Conservation (phyloP, 306 rosid genomes). For the Cucurbita ficifolia region DNA sequence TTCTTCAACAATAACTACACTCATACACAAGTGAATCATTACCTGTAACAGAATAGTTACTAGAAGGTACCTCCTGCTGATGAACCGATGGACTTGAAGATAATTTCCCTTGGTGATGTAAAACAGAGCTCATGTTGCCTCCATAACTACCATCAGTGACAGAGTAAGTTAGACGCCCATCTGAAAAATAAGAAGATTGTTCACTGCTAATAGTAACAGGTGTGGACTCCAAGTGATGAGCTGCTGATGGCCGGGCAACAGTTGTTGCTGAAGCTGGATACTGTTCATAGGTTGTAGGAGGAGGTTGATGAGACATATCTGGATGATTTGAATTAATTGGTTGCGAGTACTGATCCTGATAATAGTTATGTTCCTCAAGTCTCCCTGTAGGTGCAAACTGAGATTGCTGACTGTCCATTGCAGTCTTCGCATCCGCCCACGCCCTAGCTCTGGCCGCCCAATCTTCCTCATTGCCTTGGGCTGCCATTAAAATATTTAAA, state of each 20-base stretch:
- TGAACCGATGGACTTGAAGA: slow-evolving; percentile 60
- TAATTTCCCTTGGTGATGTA: slow-evolving; percentile 43
- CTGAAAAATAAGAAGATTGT: slow-evolving; percentile 36
- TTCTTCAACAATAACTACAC: slow-evolving; percentile 36
- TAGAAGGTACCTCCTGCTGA: slow-evolving; percentile 99
- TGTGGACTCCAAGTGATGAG: slow-evolving; percentile 39
- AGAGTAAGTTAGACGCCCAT: slow-evolving; percentile 33
- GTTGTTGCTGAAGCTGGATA: slow-evolving; percentile 44
- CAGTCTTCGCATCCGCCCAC: slow-evolving; percentile 80
- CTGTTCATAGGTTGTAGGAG: slow-evolving; percentile 54
- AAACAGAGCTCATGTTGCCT: slow-evolving; percentile 39
- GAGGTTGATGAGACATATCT: slow-evolving; percentile 51
- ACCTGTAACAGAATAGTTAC: slow-evolving; percentile 98
- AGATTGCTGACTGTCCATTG: slow-evolving; percentile 61
- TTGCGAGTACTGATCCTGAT: slow-evolving; percentile 60
- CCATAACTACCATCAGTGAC: slow-evolving; percentile 36
- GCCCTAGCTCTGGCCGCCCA: slow-evolving; percentile 98
- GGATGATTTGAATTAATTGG: slow-evolving; percentile 28
- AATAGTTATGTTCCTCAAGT: slow-evolving; percentile 58
- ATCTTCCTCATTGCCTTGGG: slow-evolving; percentile 61
- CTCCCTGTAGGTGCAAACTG: slow-evolving; percentile 50
- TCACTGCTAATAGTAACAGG: slow-evolving; percentile 30
- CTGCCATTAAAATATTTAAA: slow-evolving; percentile 8
- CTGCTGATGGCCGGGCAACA: slow-evolving; percentile 23
- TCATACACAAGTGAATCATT: slow-evolving; percentile 58